Evolutionary conservation across 2,329 filamentous ascomycete genomes (phyloP).

Genomic region (Trichoderma asperellum): DNA sequence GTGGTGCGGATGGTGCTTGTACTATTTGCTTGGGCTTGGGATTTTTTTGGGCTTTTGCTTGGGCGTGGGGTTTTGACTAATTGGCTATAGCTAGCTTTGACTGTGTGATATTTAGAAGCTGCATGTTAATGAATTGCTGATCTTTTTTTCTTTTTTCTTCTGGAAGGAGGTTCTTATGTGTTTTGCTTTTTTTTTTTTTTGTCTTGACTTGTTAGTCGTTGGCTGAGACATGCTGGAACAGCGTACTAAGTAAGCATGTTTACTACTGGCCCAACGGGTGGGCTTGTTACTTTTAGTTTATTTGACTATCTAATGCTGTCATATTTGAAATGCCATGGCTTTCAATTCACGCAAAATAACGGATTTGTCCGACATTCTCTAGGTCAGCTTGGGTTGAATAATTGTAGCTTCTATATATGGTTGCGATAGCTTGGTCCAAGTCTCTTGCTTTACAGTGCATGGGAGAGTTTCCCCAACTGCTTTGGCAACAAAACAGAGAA

Average conservation of each 20-base stretch:
- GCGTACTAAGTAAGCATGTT: too few species aligned
- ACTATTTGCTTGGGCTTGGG: background rate
- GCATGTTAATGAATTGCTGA: background rate
- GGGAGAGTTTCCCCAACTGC: background rate
- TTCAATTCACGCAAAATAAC: too few species aligned
- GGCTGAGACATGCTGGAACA: background rate
- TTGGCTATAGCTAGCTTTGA: background rate
- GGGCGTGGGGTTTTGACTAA: background rate
- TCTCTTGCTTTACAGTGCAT: background rate
- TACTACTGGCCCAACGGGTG: too few species aligned
- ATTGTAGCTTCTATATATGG: too few species aligned
- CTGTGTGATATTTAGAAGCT: background rate
- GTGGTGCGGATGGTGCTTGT: background rate
- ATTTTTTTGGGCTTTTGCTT: background rate
- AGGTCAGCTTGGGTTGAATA: too few species aligned
- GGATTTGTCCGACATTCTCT: too few species aligned
- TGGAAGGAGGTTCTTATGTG: background rate
- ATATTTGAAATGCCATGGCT: too few species aligned
- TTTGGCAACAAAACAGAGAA: background rate
- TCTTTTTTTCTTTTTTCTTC: background rate
- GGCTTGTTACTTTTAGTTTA: too few species aligned
- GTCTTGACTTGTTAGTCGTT: background rate
- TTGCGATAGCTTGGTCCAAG: background rate
- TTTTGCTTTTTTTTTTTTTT: background rate
- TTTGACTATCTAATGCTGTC: too few species aligned